Evolutionary conservation across 2,329 filamentous ascomycete genomes (phyloP).

Genomic region (Trichoderma sp.): DNA sequence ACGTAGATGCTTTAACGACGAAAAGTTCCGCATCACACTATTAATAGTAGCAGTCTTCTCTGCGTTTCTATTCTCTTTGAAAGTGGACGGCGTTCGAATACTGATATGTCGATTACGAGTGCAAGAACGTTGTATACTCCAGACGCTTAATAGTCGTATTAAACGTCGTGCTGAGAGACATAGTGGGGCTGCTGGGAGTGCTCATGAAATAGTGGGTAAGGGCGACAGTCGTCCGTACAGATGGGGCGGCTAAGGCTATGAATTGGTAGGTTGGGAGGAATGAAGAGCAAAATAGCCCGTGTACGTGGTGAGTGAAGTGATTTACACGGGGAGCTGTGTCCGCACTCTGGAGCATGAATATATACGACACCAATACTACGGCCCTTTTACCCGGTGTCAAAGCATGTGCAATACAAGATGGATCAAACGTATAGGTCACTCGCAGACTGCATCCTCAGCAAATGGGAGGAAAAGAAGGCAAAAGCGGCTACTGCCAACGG

Average conservation of each 20-base stretch:
- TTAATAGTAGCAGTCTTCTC: too few relatives aligned
- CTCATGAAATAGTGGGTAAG: background rate
- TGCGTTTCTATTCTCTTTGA: too few relatives aligned
- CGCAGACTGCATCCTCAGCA: conserved; percentile 22
- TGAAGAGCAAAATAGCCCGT: background rate
- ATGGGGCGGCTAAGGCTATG: background rate
- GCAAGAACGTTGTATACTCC: too few relatives aligned
- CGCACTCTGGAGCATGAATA: background rate
- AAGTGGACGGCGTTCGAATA: too few relatives aligned
- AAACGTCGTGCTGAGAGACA: background rate
- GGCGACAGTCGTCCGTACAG: background rate
- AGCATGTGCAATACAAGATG: conserved; percentile 21
- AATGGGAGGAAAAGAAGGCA: conserved; percentile 24
- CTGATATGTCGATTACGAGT: too few relatives aligned
- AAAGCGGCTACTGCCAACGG: conserved; percentile 1
- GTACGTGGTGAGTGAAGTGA: background rate
- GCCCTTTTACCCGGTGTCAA: background rate
- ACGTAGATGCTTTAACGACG: too few relatives aligned
- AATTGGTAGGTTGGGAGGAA: background rate
- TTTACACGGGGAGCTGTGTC: background rate
- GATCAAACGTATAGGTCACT: conserved; percentile 27
- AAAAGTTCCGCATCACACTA: too few relatives aligned
- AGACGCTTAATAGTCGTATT: too few relatives aligned
- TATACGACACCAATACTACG: background rate
- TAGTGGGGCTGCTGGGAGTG: background rate